Evolutionary conservation across 1,284 basidiomycete genomes (phyloP), one percentile per base, ranked within the genome.

Genomic region (Ceratobasidium papillatum): DNA sequence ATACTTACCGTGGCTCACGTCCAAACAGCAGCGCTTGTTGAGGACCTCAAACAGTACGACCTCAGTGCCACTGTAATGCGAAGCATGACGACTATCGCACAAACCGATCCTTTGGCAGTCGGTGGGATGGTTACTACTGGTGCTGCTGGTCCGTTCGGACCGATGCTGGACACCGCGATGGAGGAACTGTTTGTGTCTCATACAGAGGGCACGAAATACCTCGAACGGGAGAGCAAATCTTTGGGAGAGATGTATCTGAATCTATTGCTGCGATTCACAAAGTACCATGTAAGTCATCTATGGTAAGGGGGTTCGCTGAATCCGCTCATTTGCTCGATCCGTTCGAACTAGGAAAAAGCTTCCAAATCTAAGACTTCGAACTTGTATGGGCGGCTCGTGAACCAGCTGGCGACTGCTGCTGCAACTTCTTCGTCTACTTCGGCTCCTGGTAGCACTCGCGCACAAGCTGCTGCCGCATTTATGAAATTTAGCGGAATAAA

Each of bases 111-210:
- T 51, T 34, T 73, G 58, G 51, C 43, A 25, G 32, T 30, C 17
- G 30, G 43, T 12, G 65, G 74, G n/a, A 49, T 41, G 30, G 74
- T 47, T 22, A 66, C 65, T 45, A 47, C 66, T 43, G 75, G 76
- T 25, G 51, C 73, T 36, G 73, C 66, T 11, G 79, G 80, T 8
- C 82, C 85, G 0, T 80, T 98, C 22, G 90, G 90, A 34, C 87
- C 89, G 0, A 96, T 99, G 93, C 86, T 99, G 14, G 98, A 99
- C 81, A 92, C 91, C 38, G 92, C 95, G 0, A 91, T 99, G 87
- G 98, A 99, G 78, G 98, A 99, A 81, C 88, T 99, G 19, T 99
- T 99, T 78, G 90, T 96, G 30, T 94, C 95, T 1, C 99, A 98
- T 81, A 93, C 93, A 4, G 96, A 98, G 82, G 95, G 94, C 1